These are phyloP conservation scores for Sporisorium graminicola DNA, from an alignment of 1,284 basidiomycete species.

Conservation along the genomic window DNA sequence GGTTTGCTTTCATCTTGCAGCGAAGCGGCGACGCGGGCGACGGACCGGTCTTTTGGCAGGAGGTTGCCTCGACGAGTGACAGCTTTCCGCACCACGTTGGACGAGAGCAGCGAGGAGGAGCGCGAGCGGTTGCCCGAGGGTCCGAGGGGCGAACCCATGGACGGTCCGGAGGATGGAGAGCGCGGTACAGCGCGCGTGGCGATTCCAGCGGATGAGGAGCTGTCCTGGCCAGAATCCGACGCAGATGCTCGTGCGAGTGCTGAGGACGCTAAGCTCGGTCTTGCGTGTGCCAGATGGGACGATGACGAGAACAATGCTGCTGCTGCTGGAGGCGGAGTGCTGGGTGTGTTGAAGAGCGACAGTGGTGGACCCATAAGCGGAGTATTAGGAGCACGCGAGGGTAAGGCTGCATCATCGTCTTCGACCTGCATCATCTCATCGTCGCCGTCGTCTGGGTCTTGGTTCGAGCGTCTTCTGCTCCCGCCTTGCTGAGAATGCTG, in stretches of 20 bases:
- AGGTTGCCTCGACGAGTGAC: constrained; percentile 45
- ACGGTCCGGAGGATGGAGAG: constrained; percentile 24
- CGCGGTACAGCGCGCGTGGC: constrained; percentile 15
- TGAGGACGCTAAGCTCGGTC: constrained; percentile 16
- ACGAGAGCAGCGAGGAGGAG: constrained; percentile 31
- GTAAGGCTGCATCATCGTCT: constrained; percentile 16
- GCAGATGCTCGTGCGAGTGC: constrained; percentile 31
- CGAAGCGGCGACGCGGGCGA: constrained; percentile 62
- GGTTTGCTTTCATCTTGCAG: constrained; percentile 61
- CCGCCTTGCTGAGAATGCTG: constrained; percentile 15
- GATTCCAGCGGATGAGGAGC: constrained; percentile 40
- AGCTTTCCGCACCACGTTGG: constrained; percentile 41
- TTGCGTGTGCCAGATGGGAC: constrained; percentile 3
- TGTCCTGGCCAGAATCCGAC: constrained; percentile 50
- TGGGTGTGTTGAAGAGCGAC: constrained; percentile 27
- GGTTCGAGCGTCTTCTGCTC: constrained; percentile 4
- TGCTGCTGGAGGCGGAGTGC: constrained; percentile 29
- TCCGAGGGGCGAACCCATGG: constrained; percentile 24
- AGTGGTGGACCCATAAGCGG: constrained; percentile 39
- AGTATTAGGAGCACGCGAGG: constrained; percentile 24
- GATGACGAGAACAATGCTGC: neutral
- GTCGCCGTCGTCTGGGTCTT: constrained; percentile 44
- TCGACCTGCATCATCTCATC: constrained; percentile 46
- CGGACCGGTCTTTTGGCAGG: constrained; percentile 48
- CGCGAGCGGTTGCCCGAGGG: constrained; percentile 24